Percentiles rank a stretch among this genome's conserved stretches.
Evolutionary conservation across 2,329 filamentous ascomycete genomes (phyloP).

Genomic region (Microsporum audouinii): DNA sequence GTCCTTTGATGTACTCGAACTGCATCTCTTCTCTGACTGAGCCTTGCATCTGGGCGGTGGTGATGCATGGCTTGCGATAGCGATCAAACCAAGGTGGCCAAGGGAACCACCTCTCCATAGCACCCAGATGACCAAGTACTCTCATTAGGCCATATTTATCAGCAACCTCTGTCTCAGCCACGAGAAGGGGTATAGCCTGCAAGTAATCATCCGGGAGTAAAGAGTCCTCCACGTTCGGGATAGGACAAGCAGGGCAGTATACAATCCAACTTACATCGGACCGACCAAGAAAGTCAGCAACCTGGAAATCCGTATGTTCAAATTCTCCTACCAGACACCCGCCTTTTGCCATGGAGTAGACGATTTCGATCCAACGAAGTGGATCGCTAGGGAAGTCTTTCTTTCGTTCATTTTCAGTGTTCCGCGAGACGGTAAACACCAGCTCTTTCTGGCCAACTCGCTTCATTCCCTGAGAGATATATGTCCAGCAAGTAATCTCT

Average conservation of each 20-base stretch:
- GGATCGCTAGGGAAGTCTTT: slow-evolving; percentile 7
- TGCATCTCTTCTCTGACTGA: slow-evolving; percentile 4
- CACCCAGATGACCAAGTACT: slow-evolving; percentile 10
- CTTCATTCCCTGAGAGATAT: slow-evolving; percentile 9
- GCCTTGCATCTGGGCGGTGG: slow-evolving; percentile 5
- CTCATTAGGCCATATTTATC: slow-evolving; percentile 9
- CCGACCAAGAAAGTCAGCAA: slow-evolving; percentile 7
- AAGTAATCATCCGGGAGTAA: slow-evolving; percentile 8
- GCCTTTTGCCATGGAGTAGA: slow-evolving; percentile 8
- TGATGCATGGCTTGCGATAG: slow-evolving; percentile 9
- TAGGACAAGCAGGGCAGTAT: slow-evolving; percentile 7
- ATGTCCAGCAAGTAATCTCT: slow-evolving; percentile 11
- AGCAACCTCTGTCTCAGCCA: slow-evolving; percentile 7
- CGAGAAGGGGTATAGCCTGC: slow-evolving; percentile 9
- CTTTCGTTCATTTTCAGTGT: slow-evolving; percentile 2
- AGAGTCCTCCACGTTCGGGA: slow-evolving; percentile 7
- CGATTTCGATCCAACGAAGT: slow-evolving; percentile 7
- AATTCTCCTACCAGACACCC: slow-evolving; percentile 7
- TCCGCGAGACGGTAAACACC: slow-evolving; percentile 9
- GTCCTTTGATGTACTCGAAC: slow-evolving; percentile 2
- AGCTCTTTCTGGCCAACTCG: slow-evolving; percentile 9
- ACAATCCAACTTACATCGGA: slow-evolving; percentile 9
- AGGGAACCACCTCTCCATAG: slow-evolving; percentile 9
- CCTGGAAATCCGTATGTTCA: slow-evolving; percentile 10
- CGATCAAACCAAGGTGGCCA: slow-evolving; percentile 11